Base-by-base conservation (phyloP, 169 alveolate genomes). In the Eimeria necatrix region DNA sequence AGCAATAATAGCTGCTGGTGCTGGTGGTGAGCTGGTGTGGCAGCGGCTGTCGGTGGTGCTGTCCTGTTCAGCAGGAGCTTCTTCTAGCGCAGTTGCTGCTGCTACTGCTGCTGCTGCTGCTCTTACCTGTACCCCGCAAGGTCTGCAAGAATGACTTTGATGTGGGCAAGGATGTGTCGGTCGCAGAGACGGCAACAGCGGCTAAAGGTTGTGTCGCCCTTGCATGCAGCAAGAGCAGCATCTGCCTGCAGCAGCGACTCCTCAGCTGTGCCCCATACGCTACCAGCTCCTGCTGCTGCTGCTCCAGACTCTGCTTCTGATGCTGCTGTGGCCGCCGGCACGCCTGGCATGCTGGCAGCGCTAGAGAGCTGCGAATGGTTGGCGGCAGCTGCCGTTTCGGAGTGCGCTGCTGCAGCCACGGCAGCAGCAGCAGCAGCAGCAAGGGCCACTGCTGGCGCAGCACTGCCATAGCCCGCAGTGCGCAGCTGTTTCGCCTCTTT, bases 71-170 rank as follows among this genome's bases (percentile, higher is more conserved):
- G 68, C 68, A 56, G 68, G 22, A 56, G 12, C 68, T 56, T 10
- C 22, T 56, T 56, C 41, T 2, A 18, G 22, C 20, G 68, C 68
- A 56, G 68, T 18, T 1, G 68, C 68, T 56, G 68, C 68, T 56
- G 68, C 22, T 56, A 3, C 68, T 56, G 68, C 68, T 12, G 68
- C 68, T 56, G 68, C 68, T 56, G 68, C 68, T 56, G 68, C 22
- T 56, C 68, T 56, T 10, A 56, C 68, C 68, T 56, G 68, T 56
- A 56, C 20, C 68, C 78, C 9, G 78, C 12, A n/a, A 68, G 78
- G 78, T 68, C 78, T 14, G 78, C 78, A n/a, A 68, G 78, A 24
- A 68, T 68, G 9, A 68, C 78, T 68, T 68, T 68, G 46, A n/a
- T 68, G 41, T 68, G 78, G 46, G 78, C 78, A 10, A 68, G 78